Conservation (phyloP, 331 rosid species). For the Arachis monticola region DNA sequence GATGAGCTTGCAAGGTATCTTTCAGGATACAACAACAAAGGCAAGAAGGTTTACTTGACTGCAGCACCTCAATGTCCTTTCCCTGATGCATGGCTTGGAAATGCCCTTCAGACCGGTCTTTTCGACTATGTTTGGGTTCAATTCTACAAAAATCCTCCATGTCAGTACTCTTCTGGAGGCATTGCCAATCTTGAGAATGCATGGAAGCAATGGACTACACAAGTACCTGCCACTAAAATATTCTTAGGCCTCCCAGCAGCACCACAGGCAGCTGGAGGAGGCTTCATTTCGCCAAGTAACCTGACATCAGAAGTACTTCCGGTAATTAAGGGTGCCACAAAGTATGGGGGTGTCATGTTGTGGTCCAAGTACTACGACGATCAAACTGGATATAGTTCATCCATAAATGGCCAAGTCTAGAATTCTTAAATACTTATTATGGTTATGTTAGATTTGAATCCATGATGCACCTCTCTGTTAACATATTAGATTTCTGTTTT, state of each 20-base stretch:
- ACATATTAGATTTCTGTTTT: not conserved
- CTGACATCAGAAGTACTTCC: slow-evolving; percentile 34
- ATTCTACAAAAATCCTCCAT: slow-evolving; percentile 35
- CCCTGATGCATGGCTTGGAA: slow-evolving; percentile 37
- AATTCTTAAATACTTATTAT: not conserved
- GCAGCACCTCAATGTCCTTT: slow-evolving; percentile 44
- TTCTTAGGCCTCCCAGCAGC: slow-evolving; percentile 38
- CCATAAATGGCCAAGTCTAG: slow-evolving; percentile 27
- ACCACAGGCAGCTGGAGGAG: slow-evolving; percentile 30
- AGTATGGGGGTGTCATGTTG: slow-evolving; percentile 43
- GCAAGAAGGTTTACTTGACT: slow-evolving; percentile 32
- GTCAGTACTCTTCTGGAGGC: slow-evolving; percentile 14
- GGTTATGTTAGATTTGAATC: not conserved
- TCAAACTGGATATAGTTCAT: slow-evolving; percentile 35
- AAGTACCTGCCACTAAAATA: slow-evolving; percentile 28
- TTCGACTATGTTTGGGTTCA: slow-evolving; percentile 42
- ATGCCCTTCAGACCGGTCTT: slow-evolving; percentile 25
- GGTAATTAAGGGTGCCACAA: slow-evolving; percentile 10
- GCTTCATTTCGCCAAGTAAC: slow-evolving; percentile 20
- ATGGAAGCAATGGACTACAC: slow-evolving; percentile 33
- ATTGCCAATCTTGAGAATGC: slow-evolving; percentile 35
- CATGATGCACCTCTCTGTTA: not conserved
- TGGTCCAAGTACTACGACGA: slow-evolving; percentile 43
- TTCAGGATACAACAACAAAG: slow-evolving; percentile 3
- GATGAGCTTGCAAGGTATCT: slow-evolving; percentile 39